These are phyloP conservation scores for Yarrowia alimentaria DNA, from an alignment of 805 yeast species.

Conservation along the genomic window DNA sequence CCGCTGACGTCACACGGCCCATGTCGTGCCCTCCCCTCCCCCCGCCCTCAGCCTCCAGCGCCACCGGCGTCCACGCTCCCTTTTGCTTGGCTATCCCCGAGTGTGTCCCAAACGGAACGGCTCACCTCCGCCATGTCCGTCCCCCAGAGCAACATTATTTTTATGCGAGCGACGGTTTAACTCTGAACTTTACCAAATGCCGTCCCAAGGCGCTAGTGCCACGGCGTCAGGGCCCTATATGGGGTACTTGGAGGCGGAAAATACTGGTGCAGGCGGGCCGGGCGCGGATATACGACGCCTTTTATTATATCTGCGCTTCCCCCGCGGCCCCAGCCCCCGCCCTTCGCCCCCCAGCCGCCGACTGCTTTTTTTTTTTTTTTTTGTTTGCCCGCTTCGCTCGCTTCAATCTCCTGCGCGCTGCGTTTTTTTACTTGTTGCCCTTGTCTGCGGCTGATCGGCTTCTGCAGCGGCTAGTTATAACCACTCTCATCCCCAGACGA, in stretches of 20 bases:
- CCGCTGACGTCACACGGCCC: no score
- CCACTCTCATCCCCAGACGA: not conserved
- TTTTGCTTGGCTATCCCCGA: no score
- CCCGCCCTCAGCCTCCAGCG: constrained; percentile 12
- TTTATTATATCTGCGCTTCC: no score
- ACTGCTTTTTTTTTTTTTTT: not conserved
- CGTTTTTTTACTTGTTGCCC: constrained; percentile 14
- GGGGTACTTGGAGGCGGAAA: constrained; percentile 7
- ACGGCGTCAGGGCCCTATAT: constrained; percentile 27
- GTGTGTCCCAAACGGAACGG: no score
- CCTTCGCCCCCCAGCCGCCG: not conserved
- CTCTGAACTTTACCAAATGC: constrained; percentile 25
- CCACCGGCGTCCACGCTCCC: no score
- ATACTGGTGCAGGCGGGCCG: no score
- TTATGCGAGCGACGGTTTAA: no score
- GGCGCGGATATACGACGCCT: no score
- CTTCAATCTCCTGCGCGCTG: not conserved
- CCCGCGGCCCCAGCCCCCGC: no score
- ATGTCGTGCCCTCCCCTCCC: no score
- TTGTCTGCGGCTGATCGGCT: constrained; percentile 24
- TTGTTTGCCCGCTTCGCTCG: not conserved
- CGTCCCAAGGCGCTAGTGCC: constrained; percentile 28
- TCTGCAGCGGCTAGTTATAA: constrained; percentile 21
- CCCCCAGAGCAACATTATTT: not conserved
- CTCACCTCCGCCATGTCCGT: constrained; percentile 6